Conservation (phyloP, 2,329 filamentous ascomycete genomes). For the Didymella lethalis region DNA sequence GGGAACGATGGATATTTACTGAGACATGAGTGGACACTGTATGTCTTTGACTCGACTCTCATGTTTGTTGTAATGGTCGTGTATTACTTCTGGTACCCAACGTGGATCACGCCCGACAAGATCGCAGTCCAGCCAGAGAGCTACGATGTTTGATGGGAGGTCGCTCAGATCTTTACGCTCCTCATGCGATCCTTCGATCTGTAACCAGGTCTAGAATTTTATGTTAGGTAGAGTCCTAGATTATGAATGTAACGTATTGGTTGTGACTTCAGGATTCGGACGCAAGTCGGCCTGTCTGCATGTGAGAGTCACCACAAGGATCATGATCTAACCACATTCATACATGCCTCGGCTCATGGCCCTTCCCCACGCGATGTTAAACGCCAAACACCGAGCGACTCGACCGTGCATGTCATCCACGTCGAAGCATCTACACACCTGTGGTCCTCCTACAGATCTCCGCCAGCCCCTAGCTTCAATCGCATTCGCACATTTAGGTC, state of each 20-base stretch:
- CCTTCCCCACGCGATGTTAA: conserved; percentile 10
- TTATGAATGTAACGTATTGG: background rate
- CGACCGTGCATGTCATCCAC: conserved; percentile 24
- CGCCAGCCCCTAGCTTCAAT: too few relatives aligned
- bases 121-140: conserved; percentile 7
- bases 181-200: background rate
- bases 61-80: background rate
- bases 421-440: background rate
- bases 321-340: conserved; percentile 16
- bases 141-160: background rate
- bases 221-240: background rate
- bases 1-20: conserved; percentile 24
- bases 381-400: conserved; percentile 27
- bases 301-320: background rate
- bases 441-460: too few relatives aligned
- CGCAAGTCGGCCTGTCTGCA: background rate
- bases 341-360: conserved; percentile 21
- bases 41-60: conserved; percentile 53
- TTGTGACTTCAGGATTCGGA: background rate
- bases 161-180: too few relatives aligned
- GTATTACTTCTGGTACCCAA: background rate
- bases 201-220: background rate
- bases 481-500: too few relatives aligned
- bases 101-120: background rate
- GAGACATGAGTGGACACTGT: conserved; percentile 53